Base-by-base conservation (phyloP, 1,284 basidiomycete species). In the Thelephora terrestris region DNA sequence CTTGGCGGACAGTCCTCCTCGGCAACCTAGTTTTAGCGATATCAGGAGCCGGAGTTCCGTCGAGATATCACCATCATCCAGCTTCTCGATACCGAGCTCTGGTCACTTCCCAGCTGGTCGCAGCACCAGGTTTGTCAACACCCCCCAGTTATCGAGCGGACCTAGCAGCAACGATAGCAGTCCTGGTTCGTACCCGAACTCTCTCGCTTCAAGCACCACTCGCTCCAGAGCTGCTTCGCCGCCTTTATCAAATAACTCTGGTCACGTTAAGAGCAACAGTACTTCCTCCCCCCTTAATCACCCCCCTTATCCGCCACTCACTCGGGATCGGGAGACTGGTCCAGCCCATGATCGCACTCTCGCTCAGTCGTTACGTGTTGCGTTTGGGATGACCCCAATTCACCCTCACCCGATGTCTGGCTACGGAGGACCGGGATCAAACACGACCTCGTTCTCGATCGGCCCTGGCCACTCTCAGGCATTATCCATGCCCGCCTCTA, bases 301-400 rank as follows among this genome's bases (percentile, higher is more conserved):
- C 37, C 37, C 9, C 4, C 61, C 61, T 18, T 16, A 18, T 39
- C 37, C 37, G 9, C 37, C 37, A 16, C 39, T 20, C 20, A 20
- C 32, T 63, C 66, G 39, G 2, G 39, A 42, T 14, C 39, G 39
- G 20, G 39, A 42, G 12, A 18, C 39, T 23, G 39, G 39, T 14
- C 39, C 20, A 23, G 25, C 39, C 46, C 74, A 80, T n/a, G n/a
- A n/a, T 50, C 78, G 78, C 57, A 80, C 87, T 64, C 74, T 90
- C 38, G 85, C 82, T 5, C 82, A 86, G 57, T 85, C 82, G 3
- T 83, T 93, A 17, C 79, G 86, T 32, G 72, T 82, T 23, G 90
- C 90, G 39, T 93, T 93, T 57, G 87, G 85, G 6, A 92, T 92
- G 87, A 91, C 90, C 5, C 88, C 89, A 1, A 90, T 91, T 48